Evolutionary conservation across 176 grass and related monocot species (phyloP).

Genomic region (Bromus sterilis): DNA sequence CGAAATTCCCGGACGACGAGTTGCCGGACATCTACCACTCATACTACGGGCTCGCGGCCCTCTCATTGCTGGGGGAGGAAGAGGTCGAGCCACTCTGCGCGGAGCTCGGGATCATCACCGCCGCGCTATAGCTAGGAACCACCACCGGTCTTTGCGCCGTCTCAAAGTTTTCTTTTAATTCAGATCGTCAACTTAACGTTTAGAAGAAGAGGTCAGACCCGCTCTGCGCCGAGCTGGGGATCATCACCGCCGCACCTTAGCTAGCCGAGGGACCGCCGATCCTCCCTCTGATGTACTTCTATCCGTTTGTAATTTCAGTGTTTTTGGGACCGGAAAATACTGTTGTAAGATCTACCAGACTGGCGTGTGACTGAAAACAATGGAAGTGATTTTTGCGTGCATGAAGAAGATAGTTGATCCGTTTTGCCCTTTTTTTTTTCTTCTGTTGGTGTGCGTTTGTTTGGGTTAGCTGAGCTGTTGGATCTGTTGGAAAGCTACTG

Average conservation of each 20-base stretch:
- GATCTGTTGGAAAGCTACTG: neutral
- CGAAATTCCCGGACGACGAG: slow-evolving; percentile 33
- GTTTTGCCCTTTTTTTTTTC: too few relatives aligned
- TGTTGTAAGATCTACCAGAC: neutral
- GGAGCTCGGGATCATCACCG: slow-evolving; percentile 46
- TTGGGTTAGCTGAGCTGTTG: slow-evolving; percentile 20
- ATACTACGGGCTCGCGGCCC: slow-evolving; percentile 75
- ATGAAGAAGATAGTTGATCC: neutral
- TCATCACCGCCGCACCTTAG: slow-evolving; percentile 35
- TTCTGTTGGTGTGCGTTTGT: too few relatives aligned
- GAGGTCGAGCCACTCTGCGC: slow-evolving; percentile 38
- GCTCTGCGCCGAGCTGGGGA: slow-evolving; percentile 51
- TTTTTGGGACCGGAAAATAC: neutral
- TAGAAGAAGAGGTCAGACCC: too few relatives aligned
- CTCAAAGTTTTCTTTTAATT: too few relatives aligned
- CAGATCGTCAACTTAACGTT: too few relatives aligned
- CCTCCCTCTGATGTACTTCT: neutral
- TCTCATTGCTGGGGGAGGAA: slow-evolving; percentile 64
- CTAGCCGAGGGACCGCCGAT: neutral
- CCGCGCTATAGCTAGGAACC: slow-evolving; percentile 29
- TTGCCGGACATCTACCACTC: slow-evolving; percentile 75
- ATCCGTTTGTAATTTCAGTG: neutral
- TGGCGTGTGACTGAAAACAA: neutral
- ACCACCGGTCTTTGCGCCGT: too few relatives aligned
- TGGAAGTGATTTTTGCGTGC: neutral